Base-by-base conservation (phyloP, 2,329 filamentous ascomycete genomes). In the Aciculosporium take region DNA sequence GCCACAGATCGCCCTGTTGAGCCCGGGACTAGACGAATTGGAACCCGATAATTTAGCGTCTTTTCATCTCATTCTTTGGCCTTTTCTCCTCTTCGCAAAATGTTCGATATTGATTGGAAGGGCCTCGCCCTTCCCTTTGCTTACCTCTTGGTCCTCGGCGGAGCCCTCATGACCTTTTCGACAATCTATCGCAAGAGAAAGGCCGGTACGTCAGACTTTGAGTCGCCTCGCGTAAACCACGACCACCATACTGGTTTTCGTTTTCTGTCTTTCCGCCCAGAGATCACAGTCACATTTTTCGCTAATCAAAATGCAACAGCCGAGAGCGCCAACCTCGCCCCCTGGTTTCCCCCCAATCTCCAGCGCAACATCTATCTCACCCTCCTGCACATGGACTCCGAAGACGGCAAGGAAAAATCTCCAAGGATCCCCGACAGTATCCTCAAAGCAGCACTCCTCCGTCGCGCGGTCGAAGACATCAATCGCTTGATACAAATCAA, bases 291-390 rank as follows among this genome's bases (percentile, higher is more conserved):
- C n/a, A n/a, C n/a, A n/a, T 23, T 20, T 23, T 15, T 6, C 27
- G 18, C 12, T 31, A n/a, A 32, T n/a, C 30, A 3, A 21, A 32
- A 21, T 34, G 8, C 13, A 25, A 37, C 50, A 87, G 83, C 70
- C 49, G 78, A 86, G 66, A 82, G 83, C 53, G 81, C 85, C 41
- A 85, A 84, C 51, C 78, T 98, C 46, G 86, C 84, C 51, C 87
- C 89, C 51, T 98, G 91, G 89, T 98, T 98, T 64, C 80, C 81
- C 20, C 74, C 82, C 40, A 88, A 98, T 60, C 70, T 93, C 39
- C 84, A 91, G 63, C 84, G 89, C 63, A 88, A 98, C 63, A 77
- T 98, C 57, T 98, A 96, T 69, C 76, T 94, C 46, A 87, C 87
- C 34, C 78, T 98, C 31, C 72, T 95, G 39, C 87, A 98, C 65